Base-by-base conservation (phyloP, 495 filamentous ascomycete genomes). In the Stereocaulon alpinum region DNA sequence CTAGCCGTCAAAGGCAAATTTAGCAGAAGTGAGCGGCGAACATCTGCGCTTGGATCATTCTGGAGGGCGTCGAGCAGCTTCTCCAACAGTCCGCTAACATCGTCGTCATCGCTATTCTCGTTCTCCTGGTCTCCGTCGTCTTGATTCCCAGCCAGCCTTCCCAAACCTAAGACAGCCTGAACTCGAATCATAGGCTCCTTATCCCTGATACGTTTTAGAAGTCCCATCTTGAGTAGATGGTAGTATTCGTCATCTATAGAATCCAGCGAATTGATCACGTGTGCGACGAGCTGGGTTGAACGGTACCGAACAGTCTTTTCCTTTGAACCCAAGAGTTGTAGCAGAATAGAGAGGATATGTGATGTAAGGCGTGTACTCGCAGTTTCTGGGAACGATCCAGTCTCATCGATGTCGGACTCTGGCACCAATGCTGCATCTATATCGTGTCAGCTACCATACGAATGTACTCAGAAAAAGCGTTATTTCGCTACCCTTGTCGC, bases 291-390 rank as follows among this genome's bases (percentile, higher is more conserved):
- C 70, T 99, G 93, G 0, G 91, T 89, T 11, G 90, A 81, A 59
- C 93, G 82, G 73, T 92, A 97, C 47, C 94, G 82, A 30, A 97
- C 88, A 50, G 82, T 84, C 72, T 95, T 96, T 71, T 99, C 93
- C 70, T 94, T 96, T 15, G 87, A 81, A 3, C 75, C 73, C 29
- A 96, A 71, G 15, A 95, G 69, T 30, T 87, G 86, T 14, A 90
- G 73, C 41, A 92, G 66, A 15, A 80, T 76, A 27, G 79, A 75
- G 55, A 94, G 78, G 15, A 98, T 73, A n/a, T 84, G 78, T 1
- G 82, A 75, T 0, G 87, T 87, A 22, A 97, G 77, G 42, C 91
- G 84, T 24, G 83, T 85, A 56, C 81, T 89, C 5, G 93, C 89
- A 0, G 89, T 95, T 62, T 95, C 89, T 30, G 81, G 76, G 66